Evolutionary conservation across 1,284 basidiomycete genomes (phyloP).

Genomic region (Ganoderma leucocontextum): DNA sequence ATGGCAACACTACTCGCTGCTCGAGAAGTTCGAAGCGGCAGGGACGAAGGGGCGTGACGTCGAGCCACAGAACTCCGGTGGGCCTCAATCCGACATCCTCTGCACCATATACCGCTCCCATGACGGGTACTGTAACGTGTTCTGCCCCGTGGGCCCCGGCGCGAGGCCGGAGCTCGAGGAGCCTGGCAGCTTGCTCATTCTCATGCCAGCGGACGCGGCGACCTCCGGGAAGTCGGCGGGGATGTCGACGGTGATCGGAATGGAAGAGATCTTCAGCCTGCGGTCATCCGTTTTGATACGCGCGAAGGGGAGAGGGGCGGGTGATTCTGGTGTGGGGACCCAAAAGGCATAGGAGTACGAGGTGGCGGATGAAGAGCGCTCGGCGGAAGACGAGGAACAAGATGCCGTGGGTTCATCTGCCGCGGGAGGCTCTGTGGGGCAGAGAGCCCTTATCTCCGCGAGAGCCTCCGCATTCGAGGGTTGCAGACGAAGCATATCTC

Average conservation of each 20-base stretch:
- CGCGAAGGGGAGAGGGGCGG: constrained; percentile 57
- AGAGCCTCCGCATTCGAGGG: constrained; percentile 66
- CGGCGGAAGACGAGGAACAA: constrained; percentile 33
- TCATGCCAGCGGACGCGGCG: constrained; percentile 34
- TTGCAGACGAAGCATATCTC: constrained; percentile 63
- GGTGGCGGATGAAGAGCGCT: constrained; percentile 35
- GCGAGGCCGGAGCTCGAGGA: not conserved
- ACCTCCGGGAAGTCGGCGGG: constrained; percentile 38
- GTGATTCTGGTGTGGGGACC: constrained; percentile 45
- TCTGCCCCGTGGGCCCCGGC: constrained; percentile 49
- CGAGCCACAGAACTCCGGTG: not conserved
- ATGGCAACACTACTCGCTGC: not conserved
- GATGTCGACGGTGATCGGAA: constrained; percentile 53
- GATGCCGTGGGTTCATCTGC: constrained; percentile 14
- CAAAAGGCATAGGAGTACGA: constrained; percentile 25
- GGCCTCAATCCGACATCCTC: constrained; percentile 38
- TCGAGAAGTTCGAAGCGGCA: not conserved
- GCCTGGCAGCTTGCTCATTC: constrained; percentile 38
- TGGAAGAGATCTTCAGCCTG: constrained; percentile 57
- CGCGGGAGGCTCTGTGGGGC: constrained; percentile 40
- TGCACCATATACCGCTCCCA: constrained; percentile 70
- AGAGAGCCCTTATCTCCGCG: constrained; percentile 56
- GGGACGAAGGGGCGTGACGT: not conserved
- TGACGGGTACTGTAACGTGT: constrained; percentile 61
- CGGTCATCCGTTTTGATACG: constrained; percentile 56